Evolutionary conservation across 805 yeast genomes (phyloP).

Genomic region (Saturnispora gosingensis): DNA sequence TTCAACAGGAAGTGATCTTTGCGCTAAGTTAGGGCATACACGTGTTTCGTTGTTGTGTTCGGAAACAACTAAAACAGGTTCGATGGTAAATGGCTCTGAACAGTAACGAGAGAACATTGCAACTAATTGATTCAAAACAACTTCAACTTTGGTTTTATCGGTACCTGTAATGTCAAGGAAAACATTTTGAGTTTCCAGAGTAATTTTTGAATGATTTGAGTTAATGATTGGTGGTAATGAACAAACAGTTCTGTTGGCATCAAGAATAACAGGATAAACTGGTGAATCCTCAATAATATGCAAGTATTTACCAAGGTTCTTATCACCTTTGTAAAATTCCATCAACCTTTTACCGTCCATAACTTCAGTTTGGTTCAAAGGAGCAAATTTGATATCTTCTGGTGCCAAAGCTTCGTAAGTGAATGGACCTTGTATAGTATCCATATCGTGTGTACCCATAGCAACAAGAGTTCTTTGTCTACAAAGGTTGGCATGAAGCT

Average conservation of each 20-base stretch:
- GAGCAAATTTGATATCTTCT: conserved; percentile 61
- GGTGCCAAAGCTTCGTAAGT: conserved; percentile 82
- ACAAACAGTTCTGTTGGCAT: conserved; percentile 64
- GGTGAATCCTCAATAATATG: conserved; percentile 84
- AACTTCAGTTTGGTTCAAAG: conserved; percentile 59
- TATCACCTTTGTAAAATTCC: conserved; percentile 87
- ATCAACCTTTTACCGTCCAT: conserved; percentile 72
- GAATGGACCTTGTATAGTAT: conserved; percentile 70
- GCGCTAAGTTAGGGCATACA: conserved; percentile 60
- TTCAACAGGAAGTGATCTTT: conserved; percentile 66
- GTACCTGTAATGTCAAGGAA: conserved; percentile 93
- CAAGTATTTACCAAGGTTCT: conserved; percentile 79
- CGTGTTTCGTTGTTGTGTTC: conserved; percentile 72
- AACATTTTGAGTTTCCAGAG: conserved; percentile 75
- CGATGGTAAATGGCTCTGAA: conserved; percentile 71
- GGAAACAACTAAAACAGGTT: conserved; percentile 80
- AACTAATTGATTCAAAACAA: conserved; percentile 84
- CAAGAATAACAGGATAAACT: conserved; percentile 84
- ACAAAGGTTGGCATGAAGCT: conserved; percentile 88
- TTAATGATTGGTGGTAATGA: conserved; percentile 97
- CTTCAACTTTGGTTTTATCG: conserved; percentile 87
- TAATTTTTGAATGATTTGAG: conserved; percentile 81
- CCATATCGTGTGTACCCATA: conserved; percentile 95
- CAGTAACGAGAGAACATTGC: conserved; percentile 95
- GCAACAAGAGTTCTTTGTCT: conserved; percentile 97